Percentiles rank a stretch among this genome's conserved stretches.
Evolutionary conservation across 306 rosid genomes (phyloP).

Genomic region (Rubus idaeus): DNA sequence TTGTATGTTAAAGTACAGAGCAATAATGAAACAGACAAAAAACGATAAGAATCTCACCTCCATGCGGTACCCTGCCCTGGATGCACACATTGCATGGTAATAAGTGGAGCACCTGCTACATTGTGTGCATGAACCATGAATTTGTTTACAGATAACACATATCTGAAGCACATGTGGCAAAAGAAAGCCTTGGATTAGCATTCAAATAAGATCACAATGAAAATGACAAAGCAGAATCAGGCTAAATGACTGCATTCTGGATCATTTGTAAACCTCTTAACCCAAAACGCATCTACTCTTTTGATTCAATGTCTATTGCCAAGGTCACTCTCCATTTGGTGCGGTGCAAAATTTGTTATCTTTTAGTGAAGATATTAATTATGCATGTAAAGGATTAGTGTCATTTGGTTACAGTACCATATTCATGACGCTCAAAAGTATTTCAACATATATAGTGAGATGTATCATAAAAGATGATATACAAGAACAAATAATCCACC

Average conservation of each 20-base stretch:
- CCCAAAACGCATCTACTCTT: not conserved
- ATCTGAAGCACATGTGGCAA: slow-evolving; percentile 60
- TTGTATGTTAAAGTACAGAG: not conserved
- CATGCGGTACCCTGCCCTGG: slow-evolving; percentile 99
- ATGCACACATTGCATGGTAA: slow-evolving; percentile 99
- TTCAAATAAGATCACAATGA: slow-evolving; percentile 18
- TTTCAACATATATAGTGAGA: slow-evolving; percentile 13
- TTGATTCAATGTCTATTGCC: not conserved
- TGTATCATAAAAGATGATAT: slow-evolving; percentile 9
- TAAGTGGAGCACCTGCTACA: slow-evolving; percentile 99
- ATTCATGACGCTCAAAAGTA: not conserved
- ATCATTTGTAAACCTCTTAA: slow-evolving; percentile 1
- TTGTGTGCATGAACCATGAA: slow-evolving; percentile 97
- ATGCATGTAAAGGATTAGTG: not conserved
- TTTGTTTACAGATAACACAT: slow-evolving; percentile 96
- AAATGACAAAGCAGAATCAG: slow-evolving; percentile 17
- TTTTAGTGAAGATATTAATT: not conserved
- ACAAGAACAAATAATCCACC: slow-evolving; percentile 44
- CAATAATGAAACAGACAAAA: slow-evolving; percentile 7
- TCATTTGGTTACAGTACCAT: not conserved
- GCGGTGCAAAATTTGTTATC: not conserved
- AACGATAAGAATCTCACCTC: slow-evolving; percentile 60
- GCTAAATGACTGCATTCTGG: slow-evolving; percentile 4
- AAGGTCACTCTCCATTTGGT: not conserved
- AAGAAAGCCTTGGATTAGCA: slow-evolving; percentile 23